Base-by-base conservation (phyloP, 2,329 filamentous ascomycete genomes). In the Exophiala lecanii-corni region DNA sequence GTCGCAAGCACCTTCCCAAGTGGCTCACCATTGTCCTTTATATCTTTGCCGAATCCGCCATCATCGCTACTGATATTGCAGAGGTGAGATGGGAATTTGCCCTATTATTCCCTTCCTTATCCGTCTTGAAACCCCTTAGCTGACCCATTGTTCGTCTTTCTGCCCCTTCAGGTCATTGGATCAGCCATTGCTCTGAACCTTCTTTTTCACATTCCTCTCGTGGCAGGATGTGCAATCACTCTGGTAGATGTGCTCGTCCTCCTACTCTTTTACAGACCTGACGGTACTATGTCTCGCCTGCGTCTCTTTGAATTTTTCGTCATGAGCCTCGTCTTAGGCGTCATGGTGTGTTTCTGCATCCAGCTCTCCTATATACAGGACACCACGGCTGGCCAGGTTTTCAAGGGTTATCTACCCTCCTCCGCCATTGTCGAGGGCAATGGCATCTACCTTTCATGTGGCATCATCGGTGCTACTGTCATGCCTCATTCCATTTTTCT, bases 11-110 rank as follows among this genome's bases (percentile, higher is more conserved):
- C 58, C 68, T 84, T 10, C 82, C 82, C 1, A 68, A 67, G 51
- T 86, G 81, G 82, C 58, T 85, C 42, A 82, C 80, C 49, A 72
- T 75, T 33, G 57, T 70, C 13, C 66, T 86, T 2, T 86, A 85
- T 55, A 60, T 72, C 15, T 66, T 86, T 50, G 76, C 81, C 1
- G 82, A 86, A 60, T 65, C 73, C 3, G 81, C 82, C 47, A 86
- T 86, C 44, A 79, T 86, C 40, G 82, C 82, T 0, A 86, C 82
- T 0, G 82, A 86, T 59, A 78, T 86, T 51, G 81, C 81, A 43
- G 81, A 85, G 64, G 76, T 75, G 55, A 51, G 63, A n/a, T 31
- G 25, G 6, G 3, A 12, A 7, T 12, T 26, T 26, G 23, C 12
- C 7, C 7, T 12, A 12, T 26, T 26, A 12, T 26, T 26, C 23